These are phyloP conservation scores for Apiospora saccharicola DNA, from an alignment of 2,329 filamentous ascomycete genomes.

Conservation along the genomic window DNA sequence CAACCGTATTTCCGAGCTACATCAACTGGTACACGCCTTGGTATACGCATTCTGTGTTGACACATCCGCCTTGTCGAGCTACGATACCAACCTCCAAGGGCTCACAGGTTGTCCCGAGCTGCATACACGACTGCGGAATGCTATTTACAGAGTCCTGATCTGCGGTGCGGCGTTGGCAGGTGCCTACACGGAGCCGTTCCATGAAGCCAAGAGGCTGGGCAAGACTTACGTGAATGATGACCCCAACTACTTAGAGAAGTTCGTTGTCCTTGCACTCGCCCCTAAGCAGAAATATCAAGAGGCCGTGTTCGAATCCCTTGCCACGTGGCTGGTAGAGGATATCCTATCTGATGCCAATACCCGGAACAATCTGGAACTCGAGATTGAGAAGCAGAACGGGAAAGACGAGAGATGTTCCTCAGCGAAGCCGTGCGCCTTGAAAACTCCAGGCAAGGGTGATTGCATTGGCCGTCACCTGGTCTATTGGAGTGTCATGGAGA, in stretches of 20 bases:
- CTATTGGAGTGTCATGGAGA: background rate
- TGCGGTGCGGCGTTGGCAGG: background rate
- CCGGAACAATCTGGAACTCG: background rate
- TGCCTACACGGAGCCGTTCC: background rate
- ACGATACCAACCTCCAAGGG: too few relatives aligned
- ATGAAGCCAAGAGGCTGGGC: background rate
- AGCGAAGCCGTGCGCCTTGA: too few relatives aligned
- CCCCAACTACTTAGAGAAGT: background rate
- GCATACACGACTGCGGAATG: background rate
- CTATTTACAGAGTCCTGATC: background rate
- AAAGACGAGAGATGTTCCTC: too few relatives aligned
- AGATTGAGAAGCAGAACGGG: too few relatives aligned
- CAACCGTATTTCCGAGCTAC: background rate
- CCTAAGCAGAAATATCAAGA: background rate
- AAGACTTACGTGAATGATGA: background rate
- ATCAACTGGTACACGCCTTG: background rate
- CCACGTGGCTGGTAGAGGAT: background rate
- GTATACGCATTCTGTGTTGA: background rate
- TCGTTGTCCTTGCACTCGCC: background rate
- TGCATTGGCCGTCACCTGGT: background rate
- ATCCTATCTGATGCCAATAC: background rate
- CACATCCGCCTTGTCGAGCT: background rate
- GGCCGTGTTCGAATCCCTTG: background rate
- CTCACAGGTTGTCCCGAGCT: too few relatives aligned
- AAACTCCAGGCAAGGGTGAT: background rate